Base-by-base conservation (phyloP, 306 rosid genomes). In the Alnus rubra region DNA sequence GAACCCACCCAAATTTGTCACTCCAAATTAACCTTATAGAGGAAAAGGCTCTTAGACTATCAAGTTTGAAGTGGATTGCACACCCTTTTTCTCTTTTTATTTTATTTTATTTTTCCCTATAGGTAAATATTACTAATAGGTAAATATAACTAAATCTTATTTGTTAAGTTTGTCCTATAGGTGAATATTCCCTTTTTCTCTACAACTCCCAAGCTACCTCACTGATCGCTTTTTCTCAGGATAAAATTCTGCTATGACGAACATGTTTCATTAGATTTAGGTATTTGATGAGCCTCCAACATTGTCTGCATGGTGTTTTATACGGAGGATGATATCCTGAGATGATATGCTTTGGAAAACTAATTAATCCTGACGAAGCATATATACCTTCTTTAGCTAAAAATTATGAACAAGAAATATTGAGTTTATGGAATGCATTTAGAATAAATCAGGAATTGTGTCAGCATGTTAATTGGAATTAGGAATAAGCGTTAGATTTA, bases 391-490 rank as follows among this genome's bases (percentile, higher is more conserved):
- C 4, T 37, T 9, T 39, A 1, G 72, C 35, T 19, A 13, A 15
- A 18, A 42, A 37, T 16, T 39, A 14, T 45, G 23, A 14, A 7
- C 10, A 35, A 15, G 70, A 33, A 33, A 35, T 64, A n/a, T 33
- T 64, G 70, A 35, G 28, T 35, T 33, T 31, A 64, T 14, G 70
- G 70, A 64, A 64, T 3, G 70, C 35, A 64, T 64, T 64, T 64
- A 15, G 18, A 64, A 35, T 64, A 35, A 10, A 2, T 60, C 7
- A 60, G 4, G 42, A 12, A 30, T 12, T 30, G 68, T 60, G 5
- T 11, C 5, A 5, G 14, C 37, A 9, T 60, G 68, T 60, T 28
- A 31, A 9, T 30, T 30, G 68, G 39, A 60, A 60, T 30, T 9
- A 14, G 9, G 5, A 35, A 14, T 23, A 64, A 14, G 23, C 18